phyloP scores from a whole-genome alignment of 2,329 filamentous ascomycete genomes.

The Alternaria sp. region DNA sequence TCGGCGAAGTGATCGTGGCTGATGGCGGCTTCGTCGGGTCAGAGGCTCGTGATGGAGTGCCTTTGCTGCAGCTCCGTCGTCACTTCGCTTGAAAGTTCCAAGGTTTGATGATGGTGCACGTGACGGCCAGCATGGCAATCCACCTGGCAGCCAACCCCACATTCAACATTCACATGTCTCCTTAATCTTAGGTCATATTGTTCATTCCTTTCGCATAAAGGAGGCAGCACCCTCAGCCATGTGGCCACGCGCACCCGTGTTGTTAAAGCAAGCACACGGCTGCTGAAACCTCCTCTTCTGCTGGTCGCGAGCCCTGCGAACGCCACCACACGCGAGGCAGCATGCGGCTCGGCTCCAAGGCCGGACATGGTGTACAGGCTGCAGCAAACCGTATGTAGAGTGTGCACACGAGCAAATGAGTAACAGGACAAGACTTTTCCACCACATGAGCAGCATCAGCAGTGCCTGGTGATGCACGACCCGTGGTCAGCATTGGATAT shows the following conservation, averaged over 20 bases:
- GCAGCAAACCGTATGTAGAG: slow-evolving; percentile 1
- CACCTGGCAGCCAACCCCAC: slow-evolving; percentile 7
- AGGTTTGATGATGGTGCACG: slow-evolving; percentile 17
- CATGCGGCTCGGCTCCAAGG: slow-evolving; percentile 15
- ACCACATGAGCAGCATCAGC: slow-evolving; percentile 5
- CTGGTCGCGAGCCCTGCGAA: slow-evolving; percentile 3
- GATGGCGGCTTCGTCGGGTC: slow-evolving; percentile 21
- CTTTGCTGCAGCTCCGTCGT: slow-evolving; percentile 32
- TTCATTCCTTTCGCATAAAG: slow-evolving; percentile 30
- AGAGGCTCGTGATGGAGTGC: slow-evolving; percentile 34
- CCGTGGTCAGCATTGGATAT: slow-evolving; percentile 1
- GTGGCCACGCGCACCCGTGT: slow-evolving; percentile 12
- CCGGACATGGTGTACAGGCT: slow-evolving; percentile 1
- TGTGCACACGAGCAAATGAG: not conserved
- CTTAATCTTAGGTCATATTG: slow-evolving; percentile 28
- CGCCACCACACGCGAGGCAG: slow-evolving; percentile 4
- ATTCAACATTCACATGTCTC: slow-evolving; percentile 22
- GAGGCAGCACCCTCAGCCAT: slow-evolving; percentile 13
- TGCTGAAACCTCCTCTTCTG: not conserved
- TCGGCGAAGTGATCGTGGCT: slow-evolving; percentile 9
- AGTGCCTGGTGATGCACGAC: not conserved
- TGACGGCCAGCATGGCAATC: slow-evolving; percentile 16
- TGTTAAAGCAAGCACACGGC: slow-evolving; percentile 2
- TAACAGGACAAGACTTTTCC: not conserved
- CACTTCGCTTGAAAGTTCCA: slow-evolving; percentile 31